Conservation (phyloP, 345 rosid genomes). For the Abelmoschus esculentus region DNA sequence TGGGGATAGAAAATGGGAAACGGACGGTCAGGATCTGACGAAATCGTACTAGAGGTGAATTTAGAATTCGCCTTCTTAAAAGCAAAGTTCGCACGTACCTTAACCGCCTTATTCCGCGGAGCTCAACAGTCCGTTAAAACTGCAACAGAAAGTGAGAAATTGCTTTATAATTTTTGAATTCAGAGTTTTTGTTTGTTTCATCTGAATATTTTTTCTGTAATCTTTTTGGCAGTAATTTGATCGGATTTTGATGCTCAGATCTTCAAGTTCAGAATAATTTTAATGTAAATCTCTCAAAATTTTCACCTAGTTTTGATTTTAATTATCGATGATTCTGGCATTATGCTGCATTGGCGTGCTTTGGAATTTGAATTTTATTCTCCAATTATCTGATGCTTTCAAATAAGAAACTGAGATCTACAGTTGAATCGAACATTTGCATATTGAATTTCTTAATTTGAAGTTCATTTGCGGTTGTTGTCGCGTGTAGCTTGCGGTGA, state of each 20-base stretch:
- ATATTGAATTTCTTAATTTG: background rate
- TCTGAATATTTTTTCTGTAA: background rate
- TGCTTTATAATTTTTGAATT: background rate
- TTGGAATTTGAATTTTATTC: background rate
- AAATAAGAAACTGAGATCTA: background rate
- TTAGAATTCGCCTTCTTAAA: slow-evolving; percentile 20
- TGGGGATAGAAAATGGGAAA: background rate
- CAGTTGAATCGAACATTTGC: background rate
- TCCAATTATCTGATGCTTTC: background rate
- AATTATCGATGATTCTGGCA: background rate
- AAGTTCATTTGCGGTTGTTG: background rate
- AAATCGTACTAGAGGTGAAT: slow-evolving; percentile 1
- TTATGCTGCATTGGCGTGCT: background rate
- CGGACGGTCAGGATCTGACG: slow-evolving; percentile 30
- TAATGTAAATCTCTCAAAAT: background rate
- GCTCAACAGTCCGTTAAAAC: background rate
- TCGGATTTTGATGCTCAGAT: background rate
- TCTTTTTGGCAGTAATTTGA: background rate
- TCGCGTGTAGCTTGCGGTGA: background rate
- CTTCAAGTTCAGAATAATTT: background rate
- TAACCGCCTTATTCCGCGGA: background rate
- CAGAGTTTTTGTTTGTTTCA: background rate
- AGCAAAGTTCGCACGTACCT: background rate
- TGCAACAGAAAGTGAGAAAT: background rate
- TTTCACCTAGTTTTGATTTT: background rate